Percentiles rank a stretch among this genome's conserved stretches.
Evolutionary conservation across 2,329 filamentous ascomycete genomes (phyloP).

Genomic region (Cladosporium austrohemisphaericum): DNA sequence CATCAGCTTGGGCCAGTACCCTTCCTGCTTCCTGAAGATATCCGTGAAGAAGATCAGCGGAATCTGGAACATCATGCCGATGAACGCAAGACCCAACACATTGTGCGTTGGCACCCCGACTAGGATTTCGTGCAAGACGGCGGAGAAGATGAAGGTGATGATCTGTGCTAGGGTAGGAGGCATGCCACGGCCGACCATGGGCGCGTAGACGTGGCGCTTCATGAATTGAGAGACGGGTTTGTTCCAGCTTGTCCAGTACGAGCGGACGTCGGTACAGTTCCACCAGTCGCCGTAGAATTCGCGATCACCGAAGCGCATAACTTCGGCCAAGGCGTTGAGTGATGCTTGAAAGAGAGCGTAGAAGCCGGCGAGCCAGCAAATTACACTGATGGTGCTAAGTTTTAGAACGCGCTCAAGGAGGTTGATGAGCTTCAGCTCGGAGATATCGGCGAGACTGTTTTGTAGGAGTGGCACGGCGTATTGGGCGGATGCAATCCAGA

Average conservation of each 20-base stretch:
- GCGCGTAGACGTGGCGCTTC: slow-evolving; percentile 87
- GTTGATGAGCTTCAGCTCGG: slow-evolving; percentile 70
- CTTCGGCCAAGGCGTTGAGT: slow-evolving; percentile 84
- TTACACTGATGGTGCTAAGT: slow-evolving; percentile 86
- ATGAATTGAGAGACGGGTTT: slow-evolving; percentile 97
- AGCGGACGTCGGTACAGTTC: slow-evolving; percentile 82
- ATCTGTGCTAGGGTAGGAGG: slow-evolving; percentile 66
- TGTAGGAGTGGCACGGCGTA: slow-evolving; percentile 86
- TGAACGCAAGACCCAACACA: slow-evolving; percentile 73
- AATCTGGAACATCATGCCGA: slow-evolving; percentile 90
- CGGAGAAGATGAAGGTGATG: slow-evolving; percentile 83
- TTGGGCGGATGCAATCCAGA: slow-evolving; percentile 92
- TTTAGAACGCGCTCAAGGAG: slow-evolving; percentile 91
- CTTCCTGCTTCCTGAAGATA: slow-evolving; percentile 72
- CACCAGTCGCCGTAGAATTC: slow-evolving; percentile 98
- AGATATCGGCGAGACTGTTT: slow-evolving; percentile 87
- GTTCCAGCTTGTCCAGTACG: slow-evolving; percentile 97
- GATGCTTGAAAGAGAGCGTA: slow-evolving; percentile 93
- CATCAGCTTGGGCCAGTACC: slow-evolving; percentile 70
- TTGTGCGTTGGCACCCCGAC: slow-evolving; percentile 87
- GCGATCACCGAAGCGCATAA: slow-evolving; percentile 85
- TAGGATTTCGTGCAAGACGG: slow-evolving; percentile 83
- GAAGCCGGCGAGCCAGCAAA: slow-evolving; percentile 97
- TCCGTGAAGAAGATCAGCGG: slow-evolving; percentile 80
- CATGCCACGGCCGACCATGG: slow-evolving; percentile 80